These are phyloP conservation scores for Penicillium polonicum DNA, from an alignment of 2,329 filamentous ascomycete species.

Conservation along the genomic window DNA sequence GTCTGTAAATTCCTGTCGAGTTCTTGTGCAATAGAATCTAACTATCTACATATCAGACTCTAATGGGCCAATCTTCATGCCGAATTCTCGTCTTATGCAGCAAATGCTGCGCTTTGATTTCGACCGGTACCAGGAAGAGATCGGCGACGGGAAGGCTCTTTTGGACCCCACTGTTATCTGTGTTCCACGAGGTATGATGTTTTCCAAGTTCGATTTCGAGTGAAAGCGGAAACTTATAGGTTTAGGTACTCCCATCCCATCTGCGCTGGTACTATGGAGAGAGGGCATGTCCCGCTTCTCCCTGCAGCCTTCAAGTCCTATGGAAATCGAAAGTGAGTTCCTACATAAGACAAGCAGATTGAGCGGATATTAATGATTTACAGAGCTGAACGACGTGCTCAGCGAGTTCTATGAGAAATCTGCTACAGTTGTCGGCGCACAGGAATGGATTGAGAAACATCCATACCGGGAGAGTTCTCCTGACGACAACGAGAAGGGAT, in stretches of 20 bases:
- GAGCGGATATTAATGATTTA: not conserved
- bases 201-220: not conserved
- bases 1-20: not conserved
- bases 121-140: slow-evolving; percentile 6
- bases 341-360: rapidly evolving
- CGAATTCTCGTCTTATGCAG: slow-evolving; percentile 11
- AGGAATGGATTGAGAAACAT: slow-evolving; percentile 11
- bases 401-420: slow-evolving; percentile 10
- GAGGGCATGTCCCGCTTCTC: slow-evolving; percentile 8
- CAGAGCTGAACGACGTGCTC: slow-evolving; percentile 3
- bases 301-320: slow-evolving; percentile 5
- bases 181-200: slow-evolving; percentile 1
- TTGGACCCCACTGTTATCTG: slow-evolving; percentile 7
- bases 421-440: not conserved
- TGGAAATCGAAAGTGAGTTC: slow-evolving; percentile 7
- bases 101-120: slow-evolving; percentile 12
- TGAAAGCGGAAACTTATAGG: not conserved
- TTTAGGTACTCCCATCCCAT: slow-evolving; percentile 6
- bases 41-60: slow-evolving; percentile 3
- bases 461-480: slow-evolving; percentile 7
- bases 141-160: not conserved
- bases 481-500: slow-evolving; percentile 4
- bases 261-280: slow-evolving; percentile 7
- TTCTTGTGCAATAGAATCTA: not conserved
- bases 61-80: slow-evolving; percentile 10